A percentile compares a stretch with the other conserved stretches of the same genome.
Conservation (phyloP, 352 stramenopile genomes). For the Phytophthora fragariae region DNA sequence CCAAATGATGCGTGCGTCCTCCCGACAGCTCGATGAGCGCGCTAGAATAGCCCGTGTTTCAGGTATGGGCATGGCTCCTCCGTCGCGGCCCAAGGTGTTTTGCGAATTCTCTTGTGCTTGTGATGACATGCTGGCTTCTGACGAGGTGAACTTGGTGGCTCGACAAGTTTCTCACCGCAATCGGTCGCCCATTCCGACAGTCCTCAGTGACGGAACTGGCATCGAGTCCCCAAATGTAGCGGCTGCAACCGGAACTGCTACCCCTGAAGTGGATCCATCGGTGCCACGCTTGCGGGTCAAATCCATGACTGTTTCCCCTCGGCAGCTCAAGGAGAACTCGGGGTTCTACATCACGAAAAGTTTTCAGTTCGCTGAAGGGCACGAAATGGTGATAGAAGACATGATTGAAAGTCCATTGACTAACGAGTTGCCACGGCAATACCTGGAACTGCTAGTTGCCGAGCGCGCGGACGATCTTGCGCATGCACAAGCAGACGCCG, state of each 20-base stretch:
- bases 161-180: conserved; percentile 61
- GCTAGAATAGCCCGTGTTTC: conserved; percentile 61
- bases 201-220: conserved; percentile 42
- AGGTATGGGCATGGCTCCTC: conserved; percentile 62
- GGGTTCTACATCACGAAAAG: conserved; percentile 83
- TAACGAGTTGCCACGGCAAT: conserved; percentile 84
- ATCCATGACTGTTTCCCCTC: conserved; percentile 77
- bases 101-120: conserved; percentile 82
- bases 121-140: conserved; percentile 58
- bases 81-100: conserved; percentile 72
- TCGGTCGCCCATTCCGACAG: conserved; percentile 35
- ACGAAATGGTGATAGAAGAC: conserved; percentile 85
- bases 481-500: conserved; percentile 57
- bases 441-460: conserved; percentile 68
- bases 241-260: conserved; percentile 18
- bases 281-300: conserved; percentile 67
- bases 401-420: conserved; percentile 84
- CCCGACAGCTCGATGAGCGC: conserved; percentile 66
- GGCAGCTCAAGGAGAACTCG: conserved; percentile 78
- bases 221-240: conserved; percentile 37
- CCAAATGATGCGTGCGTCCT: conserved; percentile 50
- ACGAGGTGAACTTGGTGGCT: conserved; percentile 70
- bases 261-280: conserved; percentile 31
- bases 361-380: conserved; percentile 78
- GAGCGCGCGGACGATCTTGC: conserved; percentile 65